A percentile compares a stretch with the other conserved stretches of the same genome.
Conservation (phyloP, 768 basidiomycete genomes). For the Suillus decipiens region DNA sequence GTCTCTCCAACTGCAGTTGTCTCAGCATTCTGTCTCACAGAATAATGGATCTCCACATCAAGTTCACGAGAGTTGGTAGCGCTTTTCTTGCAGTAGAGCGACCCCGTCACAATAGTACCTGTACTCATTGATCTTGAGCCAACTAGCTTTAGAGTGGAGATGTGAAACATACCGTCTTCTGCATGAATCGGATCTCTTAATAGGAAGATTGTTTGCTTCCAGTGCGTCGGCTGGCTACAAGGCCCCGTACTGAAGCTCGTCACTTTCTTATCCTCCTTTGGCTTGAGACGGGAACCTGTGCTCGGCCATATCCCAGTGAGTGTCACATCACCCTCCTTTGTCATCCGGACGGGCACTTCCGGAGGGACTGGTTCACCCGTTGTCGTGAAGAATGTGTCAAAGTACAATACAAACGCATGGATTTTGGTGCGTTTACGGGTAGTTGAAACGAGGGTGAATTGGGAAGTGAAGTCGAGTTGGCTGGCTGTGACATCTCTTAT, state of each 20-base stretch:
- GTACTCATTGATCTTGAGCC: neutral
- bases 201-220: constrained; percentile 94
- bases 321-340: constrained; percentile 57
- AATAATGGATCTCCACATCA: constrained; percentile 87
- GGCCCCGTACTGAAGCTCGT: constrained; percentile 93
- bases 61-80: constrained; percentile 81
- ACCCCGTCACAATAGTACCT: constrained; percentile 78
- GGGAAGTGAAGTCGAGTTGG: constrained; percentile 77
- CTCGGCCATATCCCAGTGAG: constrained; percentile 85
- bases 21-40: constrained; percentile 44
- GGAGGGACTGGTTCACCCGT: constrained; percentile 55
- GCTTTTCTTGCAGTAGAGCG: constrained; percentile 84
- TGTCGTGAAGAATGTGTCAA: constrained; percentile 89
- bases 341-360: constrained; percentile 52
- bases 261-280: constrained; percentile 40
- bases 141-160: neutral
- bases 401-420: constrained; percentile 85
- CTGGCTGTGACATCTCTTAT: constrained; percentile 61
- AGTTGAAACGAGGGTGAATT: constrained; percentile 73
- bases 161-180: constrained; percentile 58
- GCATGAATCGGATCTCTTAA: constrained; percentile 78
- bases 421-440: constrained; percentile 62
- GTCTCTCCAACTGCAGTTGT: constrained; percentile 38
- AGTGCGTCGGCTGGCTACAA: constrained; percentile 84
- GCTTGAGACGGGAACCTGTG: constrained; percentile 43